Evolutionary conservation across 1,284 basidiomycete genomes (phyloP).

Genomic region (Hymenochaete sp.): DNA sequence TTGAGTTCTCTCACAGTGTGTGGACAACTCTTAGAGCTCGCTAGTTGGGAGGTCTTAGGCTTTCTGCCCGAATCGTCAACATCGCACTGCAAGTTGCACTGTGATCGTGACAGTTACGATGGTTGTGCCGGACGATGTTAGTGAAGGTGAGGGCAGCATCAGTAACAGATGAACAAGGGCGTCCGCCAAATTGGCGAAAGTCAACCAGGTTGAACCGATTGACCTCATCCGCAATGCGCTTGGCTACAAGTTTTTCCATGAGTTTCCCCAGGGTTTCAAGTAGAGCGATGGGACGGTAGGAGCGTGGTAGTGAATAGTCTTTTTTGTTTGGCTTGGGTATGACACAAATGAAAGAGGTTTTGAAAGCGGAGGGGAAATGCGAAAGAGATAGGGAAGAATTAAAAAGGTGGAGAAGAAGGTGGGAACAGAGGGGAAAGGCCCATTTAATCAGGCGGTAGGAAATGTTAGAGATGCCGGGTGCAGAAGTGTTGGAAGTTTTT

Average conservation of each 20-base stretch:
- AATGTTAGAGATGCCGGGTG: constrained; percentile 1
- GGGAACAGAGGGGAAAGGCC: background rate
- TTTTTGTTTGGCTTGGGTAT: constrained; percentile 10
- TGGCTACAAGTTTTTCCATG: constrained; percentile 7
- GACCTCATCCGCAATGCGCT: background rate
- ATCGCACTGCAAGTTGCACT: too few relatives aligned
- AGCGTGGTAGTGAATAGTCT: background rate
- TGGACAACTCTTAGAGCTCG: too few relatives aligned
- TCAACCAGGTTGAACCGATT: background rate
- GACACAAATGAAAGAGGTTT: background rate
- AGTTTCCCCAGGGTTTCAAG: constrained; percentile 6
- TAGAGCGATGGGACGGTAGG: constrained; percentile 5
- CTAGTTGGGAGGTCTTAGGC: too few relatives aligned
- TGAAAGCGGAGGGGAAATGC: background rate
- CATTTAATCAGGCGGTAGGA: constrained; percentile 1
- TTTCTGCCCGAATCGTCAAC: too few relatives aligned
- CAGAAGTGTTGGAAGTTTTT: background rate
- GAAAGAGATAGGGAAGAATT: background rate
- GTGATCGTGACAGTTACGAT: too few relatives aligned
- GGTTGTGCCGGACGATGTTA: background rate
- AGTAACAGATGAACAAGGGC: background rate
- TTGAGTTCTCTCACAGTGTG: too few relatives aligned
- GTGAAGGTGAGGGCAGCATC: background rate
- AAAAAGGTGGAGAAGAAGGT: background rate
- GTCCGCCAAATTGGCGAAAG: constrained; percentile 1